Evolutionary conservation across 495 filamentous ascomycete species (phyloP).

Genomic region (Monascus purpureus): DNA sequence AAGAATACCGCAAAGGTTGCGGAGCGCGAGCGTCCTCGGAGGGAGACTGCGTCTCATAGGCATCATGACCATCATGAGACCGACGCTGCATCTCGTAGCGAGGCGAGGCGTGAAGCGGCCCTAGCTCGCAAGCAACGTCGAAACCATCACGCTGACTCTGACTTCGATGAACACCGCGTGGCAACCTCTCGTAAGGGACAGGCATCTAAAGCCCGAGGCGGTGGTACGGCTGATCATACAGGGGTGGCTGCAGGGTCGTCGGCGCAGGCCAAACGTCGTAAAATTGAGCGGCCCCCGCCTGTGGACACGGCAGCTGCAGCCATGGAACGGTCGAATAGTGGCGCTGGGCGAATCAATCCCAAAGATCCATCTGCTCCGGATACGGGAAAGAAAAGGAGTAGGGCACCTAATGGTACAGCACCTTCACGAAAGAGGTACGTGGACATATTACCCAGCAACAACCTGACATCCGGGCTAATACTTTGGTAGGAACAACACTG

Average conservation of each 20-base stretch:
- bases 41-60: slow-evolving; percentile 60
- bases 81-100: slow-evolving; percentile 66
- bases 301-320: slow-evolving; percentile 37
- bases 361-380: slow-evolving; percentile 49
- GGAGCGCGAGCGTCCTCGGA: slow-evolving; percentile 53
- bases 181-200: slow-evolving; percentile 40
- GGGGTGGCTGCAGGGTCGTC: slow-evolving; percentile 3
- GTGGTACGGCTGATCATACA: slow-evolving; percentile 21
- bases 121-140: slow-evolving; percentile 56
- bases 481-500: slow-evolving; percentile 31
- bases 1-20: slow-evolving; percentile 53
- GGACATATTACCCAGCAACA: background rate
- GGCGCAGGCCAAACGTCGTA: slow-evolving; percentile 54
- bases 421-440: slow-evolving; percentile 59
- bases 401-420: slow-evolving; percentile 43
- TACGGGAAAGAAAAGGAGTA: slow-evolving; percentile 52
- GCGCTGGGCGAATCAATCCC: slow-evolving; percentile 36
- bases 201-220: slow-evolving; percentile 44
- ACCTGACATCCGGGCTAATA: background rate
- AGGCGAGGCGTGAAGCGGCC: slow-evolving; percentile 64
- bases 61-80: slow-evolving; percentile 46
- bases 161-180: slow-evolving; percentile 56
- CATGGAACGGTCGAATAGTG: slow-evolving; percentile 60
- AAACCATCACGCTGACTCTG: slow-evolving; percentile 50
- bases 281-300: slow-evolving; percentile 49